phyloP scores from a whole-genome alignment of 148 eudicot genomes.

The Rhododendron ferrugineum region DNA sequence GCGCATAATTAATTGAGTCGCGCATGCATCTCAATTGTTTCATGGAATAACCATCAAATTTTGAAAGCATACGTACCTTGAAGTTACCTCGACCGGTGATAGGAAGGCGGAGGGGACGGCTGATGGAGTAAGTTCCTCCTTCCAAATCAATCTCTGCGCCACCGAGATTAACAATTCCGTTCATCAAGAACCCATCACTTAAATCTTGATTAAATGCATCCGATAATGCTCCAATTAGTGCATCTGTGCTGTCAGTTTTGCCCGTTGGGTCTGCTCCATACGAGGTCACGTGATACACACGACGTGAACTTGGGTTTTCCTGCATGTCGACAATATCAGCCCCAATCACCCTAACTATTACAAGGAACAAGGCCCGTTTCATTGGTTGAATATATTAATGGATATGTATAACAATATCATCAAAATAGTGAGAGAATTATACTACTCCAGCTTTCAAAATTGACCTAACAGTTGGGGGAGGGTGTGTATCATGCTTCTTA shows the following conservation, averaged over 20 bases:
- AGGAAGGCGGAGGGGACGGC: conserved; percentile 58
- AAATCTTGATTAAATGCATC: conserved; percentile 41
- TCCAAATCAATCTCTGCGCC: conserved; percentile 61
- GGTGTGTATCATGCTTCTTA: background rate
- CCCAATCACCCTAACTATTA: background rate
- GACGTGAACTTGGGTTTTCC: conserved; percentile 11
- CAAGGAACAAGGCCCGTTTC: background rate
- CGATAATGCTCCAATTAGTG: conserved; percentile 44
- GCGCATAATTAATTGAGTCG: no score
- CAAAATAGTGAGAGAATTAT: background rate
- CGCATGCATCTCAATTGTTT: no score
- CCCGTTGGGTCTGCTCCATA: conserved; percentile 93
- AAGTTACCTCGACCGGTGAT: conserved; percentile 53
- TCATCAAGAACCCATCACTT: conserved; percentile 31
- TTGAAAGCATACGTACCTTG: conserved; percentile 32
- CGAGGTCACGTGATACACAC: conserved; percentile 54
- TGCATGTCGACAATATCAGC: conserved; percentile 5
- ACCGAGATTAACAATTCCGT: conserved; percentile 61
- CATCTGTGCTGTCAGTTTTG: conserved; percentile 56
- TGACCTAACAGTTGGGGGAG: background rate
- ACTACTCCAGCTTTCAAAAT: no score
- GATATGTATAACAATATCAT: background rate
- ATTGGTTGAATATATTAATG: no score
- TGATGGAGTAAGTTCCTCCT: conserved; percentile 71
- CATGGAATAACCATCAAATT: no score